Base-by-base conservation (phyloP, 2,329 filamentous ascomycete species). In the Pyrenochaeta sp. region DNA sequence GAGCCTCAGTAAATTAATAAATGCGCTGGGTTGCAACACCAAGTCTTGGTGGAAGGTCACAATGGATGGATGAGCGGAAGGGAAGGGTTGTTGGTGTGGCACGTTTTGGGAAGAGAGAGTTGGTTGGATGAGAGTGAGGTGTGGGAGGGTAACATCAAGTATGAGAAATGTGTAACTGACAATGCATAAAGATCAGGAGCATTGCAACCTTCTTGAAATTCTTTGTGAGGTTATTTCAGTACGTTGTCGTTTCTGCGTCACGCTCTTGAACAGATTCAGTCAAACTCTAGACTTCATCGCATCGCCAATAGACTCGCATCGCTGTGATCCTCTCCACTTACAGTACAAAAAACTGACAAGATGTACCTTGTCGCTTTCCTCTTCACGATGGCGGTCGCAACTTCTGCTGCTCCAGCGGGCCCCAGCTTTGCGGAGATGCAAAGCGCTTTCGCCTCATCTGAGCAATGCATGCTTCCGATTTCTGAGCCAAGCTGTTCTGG, bases 401-500 rank as follows among this genome's bases (percentile, higher is more conserved):
- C 37, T 12, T 21, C 49, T 20, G 23, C 48, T 27, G n/a, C 42
- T 5, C 31, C 36, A 5, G 18, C 47, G 27, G 6, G 12, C 2
- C 29, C 47, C 37, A 35, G 5, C 27, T 40, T 49, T 36, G 4
- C 40, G 18, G 49, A 42, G 21, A 37, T 47, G 45, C 45, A 47
- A 17, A 20, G 15, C 21, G 32, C 31, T 4, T 47, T 47, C 35
- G 20, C 29, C 14, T 23, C 32, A 12, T 52, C 50, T 27, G 45
- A 48, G 18, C 44, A 15, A 20, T 63, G 60, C 46, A 37, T 31
- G 11, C 49, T 60, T 3, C 51, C 58, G 6, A 23, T 7, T 4
- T 50, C 53, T 5, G 21, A 33, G 40, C 17, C 37, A n/a, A 61
- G 49, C 46, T 63, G 60, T 40, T 52, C 58, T 7, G 58, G 49